Evolutionary conservation across 2,329 filamentous ascomycete genomes (phyloP).

Genomic region (Colletotrichum falcatum): DNA sequence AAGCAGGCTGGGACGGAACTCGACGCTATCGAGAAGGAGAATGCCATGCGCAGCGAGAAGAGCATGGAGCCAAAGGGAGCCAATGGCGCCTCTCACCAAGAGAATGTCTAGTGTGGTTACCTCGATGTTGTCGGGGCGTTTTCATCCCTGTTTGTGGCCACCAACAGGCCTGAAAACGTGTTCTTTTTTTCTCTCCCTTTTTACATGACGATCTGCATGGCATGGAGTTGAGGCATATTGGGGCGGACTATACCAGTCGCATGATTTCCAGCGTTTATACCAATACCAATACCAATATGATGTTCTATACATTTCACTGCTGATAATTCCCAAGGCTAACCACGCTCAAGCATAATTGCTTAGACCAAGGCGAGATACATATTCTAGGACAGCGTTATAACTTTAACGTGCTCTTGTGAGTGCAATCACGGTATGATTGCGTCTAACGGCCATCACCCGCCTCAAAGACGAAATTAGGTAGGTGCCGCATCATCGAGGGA

Average conservation of each 20-base stretch:
- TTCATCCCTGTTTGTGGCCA: background rate
- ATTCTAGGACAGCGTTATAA: no score
- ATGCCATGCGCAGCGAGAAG: constrained; percentile 27
- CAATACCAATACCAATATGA: background rate
- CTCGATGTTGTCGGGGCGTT: background rate
- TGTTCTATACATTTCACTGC: background rate
- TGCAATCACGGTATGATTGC: background rate
- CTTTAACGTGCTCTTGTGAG: background rate
- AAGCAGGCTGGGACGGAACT: constrained; percentile 56
- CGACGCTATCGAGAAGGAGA: constrained; percentile 43
- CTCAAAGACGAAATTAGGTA: constrained; percentile 68
- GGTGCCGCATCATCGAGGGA: no score
- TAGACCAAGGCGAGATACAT: no score
- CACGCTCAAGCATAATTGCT: no score
- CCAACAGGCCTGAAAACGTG: background rate
- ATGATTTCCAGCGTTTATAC: constrained; percentile 2
- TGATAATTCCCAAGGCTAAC: background rate
- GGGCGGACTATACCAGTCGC: background rate
- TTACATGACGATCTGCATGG: constrained; percentile 12
- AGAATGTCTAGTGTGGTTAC: constrained; percentile 13
- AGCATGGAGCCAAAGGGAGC: constrained; percentile 13
- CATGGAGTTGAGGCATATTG: constrained; percentile 22
- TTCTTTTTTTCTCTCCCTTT: background rate
- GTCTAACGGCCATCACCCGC: constrained; percentile 70
- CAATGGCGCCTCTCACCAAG: constrained; percentile 21